Evolutionary conservation across 148 eudicot genomes (phyloP).

Genomic region (Rhododendron henanense): DNA sequence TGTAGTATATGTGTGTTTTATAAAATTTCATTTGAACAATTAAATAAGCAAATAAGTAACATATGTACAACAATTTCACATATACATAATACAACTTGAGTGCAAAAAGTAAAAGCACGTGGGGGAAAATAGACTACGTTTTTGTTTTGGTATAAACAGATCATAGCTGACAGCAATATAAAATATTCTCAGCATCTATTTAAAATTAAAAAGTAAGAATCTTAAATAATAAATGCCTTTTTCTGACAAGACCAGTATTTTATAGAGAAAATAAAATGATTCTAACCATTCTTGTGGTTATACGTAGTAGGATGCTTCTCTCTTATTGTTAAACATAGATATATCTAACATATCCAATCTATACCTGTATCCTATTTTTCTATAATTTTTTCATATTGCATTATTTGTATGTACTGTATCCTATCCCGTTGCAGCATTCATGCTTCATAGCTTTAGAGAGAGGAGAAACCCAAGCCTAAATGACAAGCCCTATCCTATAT

Average conservation of each 20-base stretch:
- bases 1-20: not conserved
- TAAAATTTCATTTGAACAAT: not conserved
- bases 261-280: not conserved
- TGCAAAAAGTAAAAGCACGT: not conserved
- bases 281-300: not conserved
- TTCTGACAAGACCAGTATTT: not conserved
- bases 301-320: not conserved
- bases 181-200: not conserved
- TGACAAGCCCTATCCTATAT: not conserved
- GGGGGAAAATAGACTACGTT: not conserved
- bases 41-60: not conserved
- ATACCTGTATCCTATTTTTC: not conserved
- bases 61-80: not conserved
- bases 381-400: not conserved
- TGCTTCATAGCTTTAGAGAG: not conserved
- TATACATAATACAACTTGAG: not conserved
- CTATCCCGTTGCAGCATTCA: not conserved
- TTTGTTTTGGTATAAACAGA: not conserved
- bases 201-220: not conserved
- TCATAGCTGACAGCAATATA: not conserved
- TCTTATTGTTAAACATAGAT: not conserved
- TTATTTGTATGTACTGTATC: not conserved
- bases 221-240: not conserved
- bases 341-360: not conserved
- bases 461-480: not conserved